Evolutionary conservation across 306 rosid genomes (phyloP).

Genomic region (Castanospermum australe): DNA sequence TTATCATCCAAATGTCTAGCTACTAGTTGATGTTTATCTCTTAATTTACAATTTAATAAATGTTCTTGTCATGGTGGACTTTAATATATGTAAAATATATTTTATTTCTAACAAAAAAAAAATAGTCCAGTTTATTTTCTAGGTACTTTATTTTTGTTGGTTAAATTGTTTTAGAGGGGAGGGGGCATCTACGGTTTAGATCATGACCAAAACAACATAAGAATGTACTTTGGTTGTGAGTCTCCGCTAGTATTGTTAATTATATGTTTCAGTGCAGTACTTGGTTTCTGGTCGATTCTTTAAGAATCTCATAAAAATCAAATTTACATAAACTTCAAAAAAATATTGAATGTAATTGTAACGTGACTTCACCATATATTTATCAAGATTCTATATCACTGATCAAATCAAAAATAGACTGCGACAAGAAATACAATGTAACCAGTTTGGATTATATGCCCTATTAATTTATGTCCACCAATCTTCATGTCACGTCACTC

Average conservation of each 20-base stretch:
- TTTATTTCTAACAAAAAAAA: no score
- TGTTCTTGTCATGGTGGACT: no score
- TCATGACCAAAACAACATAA: neutral
- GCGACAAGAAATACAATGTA: neutral
- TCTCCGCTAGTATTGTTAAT: neutral
- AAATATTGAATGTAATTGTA: neutral
- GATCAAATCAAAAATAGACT: neutral
- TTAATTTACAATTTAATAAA: no score
- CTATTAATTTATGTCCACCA: neutral
- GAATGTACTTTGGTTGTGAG: neutral
- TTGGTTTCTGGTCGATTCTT: neutral
- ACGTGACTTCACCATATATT: slow-evolving; percentile 8
- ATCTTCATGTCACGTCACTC: neutral
- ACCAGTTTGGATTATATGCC: neutral
- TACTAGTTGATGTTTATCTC: no score
- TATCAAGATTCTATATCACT: neutral
- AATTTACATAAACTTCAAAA: neutral
- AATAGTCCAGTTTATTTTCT: no score
- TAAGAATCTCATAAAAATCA: neutral
- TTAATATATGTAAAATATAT: no score
- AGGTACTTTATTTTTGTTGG: no score
- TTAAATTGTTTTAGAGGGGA: no score
- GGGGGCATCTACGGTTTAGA: neutral
- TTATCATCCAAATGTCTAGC: no score
- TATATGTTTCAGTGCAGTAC: neutral